Percentiles rank a stretch among this genome's conserved stretches.
Evolutionary conservation across 1,284 basidiomycete species (phyloP).

Genomic region (Takashimella koratensis): DNA sequence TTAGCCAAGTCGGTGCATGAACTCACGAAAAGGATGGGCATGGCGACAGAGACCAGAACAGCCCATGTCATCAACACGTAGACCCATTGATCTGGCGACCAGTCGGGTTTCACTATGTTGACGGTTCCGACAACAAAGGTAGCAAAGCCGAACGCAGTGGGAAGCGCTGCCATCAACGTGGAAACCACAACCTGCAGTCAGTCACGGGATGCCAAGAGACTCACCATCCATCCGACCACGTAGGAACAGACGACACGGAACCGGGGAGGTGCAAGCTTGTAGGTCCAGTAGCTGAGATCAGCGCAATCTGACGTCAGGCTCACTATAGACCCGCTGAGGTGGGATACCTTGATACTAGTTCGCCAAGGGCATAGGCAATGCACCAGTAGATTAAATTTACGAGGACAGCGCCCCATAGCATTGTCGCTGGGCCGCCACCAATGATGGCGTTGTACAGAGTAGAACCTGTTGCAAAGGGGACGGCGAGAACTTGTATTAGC

Average conservation of each 20-base stretch:
- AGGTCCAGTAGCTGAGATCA: conserved; percentile 14
- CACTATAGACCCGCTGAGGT: conserved; percentile 14
- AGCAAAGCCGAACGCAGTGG: conserved; percentile 14
- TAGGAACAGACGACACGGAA: conserved; percentile 11
- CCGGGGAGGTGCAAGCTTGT: conserved; percentile 11
- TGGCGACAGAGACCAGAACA: conserved; percentile 5
- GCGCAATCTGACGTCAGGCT: neutral
- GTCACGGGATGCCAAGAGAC: too few species aligned
- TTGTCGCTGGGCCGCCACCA: conserved; percentile 10
- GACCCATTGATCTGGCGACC: conserved; percentile 11
- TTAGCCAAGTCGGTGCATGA: neutral
- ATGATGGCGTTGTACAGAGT: conserved; percentile 8
- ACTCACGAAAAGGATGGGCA: conserved; percentile 8
- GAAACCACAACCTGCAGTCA: too few species aligned
- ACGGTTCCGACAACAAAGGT: conserved; percentile 14
- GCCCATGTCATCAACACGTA: conserved; percentile 12
- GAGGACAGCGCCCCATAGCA: conserved; percentile 12
- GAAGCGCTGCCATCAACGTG: too few species aligned
- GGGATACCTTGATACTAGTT: conserved; percentile 13
- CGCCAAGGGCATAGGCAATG: conserved; percentile 9
- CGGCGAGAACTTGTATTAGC: conserved; percentile 2
- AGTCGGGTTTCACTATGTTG: conserved; percentile 11
- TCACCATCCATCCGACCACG: conserved; percentile 14
- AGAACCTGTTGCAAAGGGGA: conserved; percentile 10
- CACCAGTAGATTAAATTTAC: conserved; percentile 11